Evolutionary conservation across 2,329 filamentous ascomycete genomes (phyloP).

Genomic region (Rhexocercosporidium sp.): DNA sequence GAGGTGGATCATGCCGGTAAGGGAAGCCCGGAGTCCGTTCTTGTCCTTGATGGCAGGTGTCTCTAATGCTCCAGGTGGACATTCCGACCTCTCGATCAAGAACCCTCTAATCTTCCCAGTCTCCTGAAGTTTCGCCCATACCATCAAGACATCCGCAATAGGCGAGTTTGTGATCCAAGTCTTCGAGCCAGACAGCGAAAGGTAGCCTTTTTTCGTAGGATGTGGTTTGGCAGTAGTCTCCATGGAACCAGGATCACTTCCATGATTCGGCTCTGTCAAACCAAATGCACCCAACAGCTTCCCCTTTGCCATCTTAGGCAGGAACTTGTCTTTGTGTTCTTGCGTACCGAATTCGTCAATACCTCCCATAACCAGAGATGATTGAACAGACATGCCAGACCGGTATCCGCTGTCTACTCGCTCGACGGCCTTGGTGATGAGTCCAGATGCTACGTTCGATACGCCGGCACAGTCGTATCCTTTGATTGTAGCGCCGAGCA

Average conservation of each 20-base stretch:
- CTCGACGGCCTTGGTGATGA: conserved; percentile 90
- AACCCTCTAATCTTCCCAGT: conserved; percentile 96
- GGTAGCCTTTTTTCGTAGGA: conserved; percentile 82
- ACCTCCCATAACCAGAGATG: conserved; percentile 90
- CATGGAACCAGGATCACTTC: conserved; percentile 90
- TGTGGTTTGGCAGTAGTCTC: conserved; percentile 86
- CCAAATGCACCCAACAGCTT: conserved; percentile 86
- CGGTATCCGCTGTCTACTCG: conserved; percentile 90
- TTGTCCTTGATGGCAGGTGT: conserved; percentile 95
- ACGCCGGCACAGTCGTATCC: conserved; percentile 90
- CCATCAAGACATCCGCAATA: conserved; percentile 81
- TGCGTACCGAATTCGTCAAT: conserved; percentile 87
- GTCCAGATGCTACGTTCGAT: conserved; percentile 83
- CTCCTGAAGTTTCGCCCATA: conserved; percentile 92
- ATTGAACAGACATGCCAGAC: conserved; percentile 92
- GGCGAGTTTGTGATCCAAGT: conserved; percentile 97
- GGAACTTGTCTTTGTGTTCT: conserved; percentile 84
- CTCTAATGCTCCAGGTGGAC: conserved; percentile 85
- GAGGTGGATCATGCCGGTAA: conserved; percentile 98
- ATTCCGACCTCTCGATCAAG: conserved; percentile 82
- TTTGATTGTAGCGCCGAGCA: conserved; percentile 83
- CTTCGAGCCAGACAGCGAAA: conserved; percentile 79
- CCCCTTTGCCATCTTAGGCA: conserved; percentile 82
- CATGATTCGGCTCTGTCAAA: conserved; percentile 90
- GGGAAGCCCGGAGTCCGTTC: conserved; percentile 88